Evolutionary conservation across 2,329 filamentous ascomycete species (phyloP), one percentile per base, ranked within the genome.

Genomic region (Fusarium transvaalense): DNA sequence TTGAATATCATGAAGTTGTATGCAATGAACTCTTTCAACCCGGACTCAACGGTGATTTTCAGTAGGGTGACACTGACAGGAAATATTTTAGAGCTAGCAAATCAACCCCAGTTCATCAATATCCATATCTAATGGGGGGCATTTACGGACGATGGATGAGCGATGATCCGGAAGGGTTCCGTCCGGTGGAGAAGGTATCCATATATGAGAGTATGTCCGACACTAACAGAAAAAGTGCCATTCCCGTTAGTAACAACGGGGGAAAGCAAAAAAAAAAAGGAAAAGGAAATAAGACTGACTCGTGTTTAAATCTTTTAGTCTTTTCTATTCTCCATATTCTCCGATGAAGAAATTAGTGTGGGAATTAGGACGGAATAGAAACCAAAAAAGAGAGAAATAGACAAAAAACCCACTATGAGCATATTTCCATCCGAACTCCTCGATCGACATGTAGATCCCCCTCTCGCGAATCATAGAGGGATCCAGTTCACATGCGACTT

Each of bases 141-240:
- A 19, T 37, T 50, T 27, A 14, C 17, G 7, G 12, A 21, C n/a
- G 13, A 46, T 32, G 43, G 43, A 15, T 12, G 45, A 27, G n/a
- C 47, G 47, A 50, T 10, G 43, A 56, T 56, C 53, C 43, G 53
- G 53, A 56, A 38, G 43, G 13, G 43, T 56, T 32, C 53, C 43
- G 43, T 32, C n/a, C 8, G 31, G 42, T 56, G 42, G 43, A 56
- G 53, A 31, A 48, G 9, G 27, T 15, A 38, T 50, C 46, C 47
- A 29, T 39, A 27, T 29, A 6, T n/a, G n/a, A 51, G 21, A 37
- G 8, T 38, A 21, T 31, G 21, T 13, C 53, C 32, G 42, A 50
- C 41, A 31, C 27, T 35, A 38, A 21, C 23, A 34, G 7, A 29
- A 29, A 19, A 10, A 38, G 13, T 29, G n/a, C 17, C 53, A 32